phyloP scores from a whole-genome alignment of 352 stramenopile genomes.

The Phytophthora europaea region DNA sequence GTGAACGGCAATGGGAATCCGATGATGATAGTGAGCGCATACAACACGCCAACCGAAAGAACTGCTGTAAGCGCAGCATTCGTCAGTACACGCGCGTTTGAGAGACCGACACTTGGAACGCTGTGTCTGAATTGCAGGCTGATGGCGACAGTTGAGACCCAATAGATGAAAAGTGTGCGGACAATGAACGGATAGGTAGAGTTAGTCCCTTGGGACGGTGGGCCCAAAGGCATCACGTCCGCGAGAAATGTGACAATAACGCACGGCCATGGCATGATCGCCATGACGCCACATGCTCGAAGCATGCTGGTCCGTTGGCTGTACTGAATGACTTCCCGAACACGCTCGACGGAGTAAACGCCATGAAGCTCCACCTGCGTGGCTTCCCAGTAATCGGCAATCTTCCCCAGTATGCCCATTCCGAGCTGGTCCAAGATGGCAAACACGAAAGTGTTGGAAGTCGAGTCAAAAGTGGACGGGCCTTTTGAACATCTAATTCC shows the following conservation, averaged over 20 bases:
- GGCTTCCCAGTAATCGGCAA: background rate
- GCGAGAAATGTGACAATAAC: constrained; percentile 18
- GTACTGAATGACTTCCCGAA: constrained; percentile 12
- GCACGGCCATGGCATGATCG: constrained; percentile 18
- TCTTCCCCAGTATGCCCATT: background rate
- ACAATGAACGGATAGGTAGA: constrained; percentile 22
- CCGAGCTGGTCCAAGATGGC: background rate
- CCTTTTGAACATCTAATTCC: too few species aligned
- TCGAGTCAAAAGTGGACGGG: background rate
- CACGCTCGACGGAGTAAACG: constrained; percentile 19
- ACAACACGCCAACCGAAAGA: background rate
- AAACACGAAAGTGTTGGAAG: background rate
- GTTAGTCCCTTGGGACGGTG: background rate
- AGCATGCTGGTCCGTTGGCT: background rate
- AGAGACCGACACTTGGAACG: constrained; percentile 21
- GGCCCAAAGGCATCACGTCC: constrained; percentile 18
- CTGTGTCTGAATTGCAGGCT: constrained; percentile 24
- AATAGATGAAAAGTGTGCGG: constrained; percentile 18
- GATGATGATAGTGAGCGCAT: constrained; percentile 19
- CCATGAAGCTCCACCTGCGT: constrained; percentile 20
- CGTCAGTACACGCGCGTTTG: background rate
- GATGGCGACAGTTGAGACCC: constrained; percentile 18
- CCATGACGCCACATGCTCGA: background rate
- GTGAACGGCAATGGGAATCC: constrained; percentile 44
- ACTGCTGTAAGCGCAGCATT: constrained; percentile 5